Evolutionary conservation across 352 stramenopile species (phyloP).

Genomic region (Blastocystis sp.): DNA sequence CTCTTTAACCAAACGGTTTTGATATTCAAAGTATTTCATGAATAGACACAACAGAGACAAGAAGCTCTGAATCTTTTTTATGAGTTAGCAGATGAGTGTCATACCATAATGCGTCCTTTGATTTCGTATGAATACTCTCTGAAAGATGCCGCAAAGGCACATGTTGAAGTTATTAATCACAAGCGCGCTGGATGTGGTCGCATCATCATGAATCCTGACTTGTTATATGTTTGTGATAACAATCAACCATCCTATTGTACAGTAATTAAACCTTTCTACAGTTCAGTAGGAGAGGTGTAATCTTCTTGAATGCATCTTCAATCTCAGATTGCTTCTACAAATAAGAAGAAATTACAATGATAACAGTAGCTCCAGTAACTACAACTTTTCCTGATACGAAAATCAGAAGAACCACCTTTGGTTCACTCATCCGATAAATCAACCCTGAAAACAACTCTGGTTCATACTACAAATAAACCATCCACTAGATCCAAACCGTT

Average conservation of each 20-base stretch:
- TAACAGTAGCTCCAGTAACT: constrained; percentile 83
- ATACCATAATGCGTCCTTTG: constrained; percentile 26
- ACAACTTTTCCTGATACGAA: constrained; percentile 98
- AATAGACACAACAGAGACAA: constrained; percentile 13
- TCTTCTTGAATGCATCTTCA: constrained; percentile 41
- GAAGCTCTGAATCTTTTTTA: constrained; percentile 16
- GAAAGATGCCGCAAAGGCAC: constrained; percentile 1
- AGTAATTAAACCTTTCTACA: constrained; percentile 44
- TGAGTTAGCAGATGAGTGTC: neutral
- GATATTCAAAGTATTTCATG: neutral
- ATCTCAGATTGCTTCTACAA: constrained; percentile 16
- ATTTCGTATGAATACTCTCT: constrained; percentile 50
- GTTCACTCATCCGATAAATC: constrained; percentile 93
- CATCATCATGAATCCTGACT: constrained; percentile 49
- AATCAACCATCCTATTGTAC: neutral
- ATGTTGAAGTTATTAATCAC: constrained; percentile 61
- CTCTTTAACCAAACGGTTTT: constrained; percentile 56
- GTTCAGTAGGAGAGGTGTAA: constrained; percentile 33
- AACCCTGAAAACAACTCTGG: constrained; percentile 98
- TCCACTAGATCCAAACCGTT: constrained; percentile 78
- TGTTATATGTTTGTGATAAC: constrained; percentile 53
- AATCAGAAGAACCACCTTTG: constrained; percentile 96
- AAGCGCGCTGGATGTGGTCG: neutral
- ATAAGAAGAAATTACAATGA: neutral
- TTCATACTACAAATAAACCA: constrained; percentile 90